Percentiles rank a stretch among this genome's conserved stretches.
Evolutionary conservation across 1,284 basidiomycete genomes (phyloP).

Genomic region (Apiotrichum mycotoxinovorans): DNA sequence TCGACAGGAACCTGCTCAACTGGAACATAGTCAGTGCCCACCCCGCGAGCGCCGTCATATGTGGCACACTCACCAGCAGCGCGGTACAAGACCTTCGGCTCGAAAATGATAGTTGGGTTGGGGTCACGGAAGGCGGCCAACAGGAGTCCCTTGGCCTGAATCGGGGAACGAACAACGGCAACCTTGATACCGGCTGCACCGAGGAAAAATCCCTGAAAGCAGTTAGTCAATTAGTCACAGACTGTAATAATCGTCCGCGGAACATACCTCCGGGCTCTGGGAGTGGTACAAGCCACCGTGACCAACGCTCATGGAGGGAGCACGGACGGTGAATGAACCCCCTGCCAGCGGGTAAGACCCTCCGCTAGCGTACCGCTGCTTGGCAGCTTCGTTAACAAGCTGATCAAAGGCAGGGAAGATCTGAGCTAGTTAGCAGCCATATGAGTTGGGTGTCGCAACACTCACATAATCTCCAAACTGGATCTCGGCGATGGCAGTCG

Average conservation of each 20-base stretch:
- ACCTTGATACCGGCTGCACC: constrained; percentile 87
- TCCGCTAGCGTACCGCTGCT: constrained; percentile 83
- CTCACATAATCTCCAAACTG: constrained; percentile 55
- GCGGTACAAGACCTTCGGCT: constrained; percentile 65
- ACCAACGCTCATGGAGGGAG: constrained; percentile 84
- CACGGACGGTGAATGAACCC: constrained; percentile 80
- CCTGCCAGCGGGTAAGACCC: constrained; percentile 63
- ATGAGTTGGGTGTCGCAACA: neutral
- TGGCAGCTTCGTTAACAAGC: constrained; percentile 94
- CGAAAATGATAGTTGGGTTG: constrained; percentile 91
- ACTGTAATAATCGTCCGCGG: neutral
- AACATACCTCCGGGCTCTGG: constrained; percentile 71
- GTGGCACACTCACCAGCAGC: constrained; percentile 29
- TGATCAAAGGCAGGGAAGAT: constrained; percentile 87
- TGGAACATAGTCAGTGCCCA: constrained; percentile 29
- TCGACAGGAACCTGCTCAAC: constrained; percentile 89
- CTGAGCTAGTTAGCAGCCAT: constrained; percentile 37
- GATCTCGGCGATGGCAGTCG: constrained; percentile 91
- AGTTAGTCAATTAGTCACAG: neutral
- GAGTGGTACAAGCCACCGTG: constrained; percentile 92
- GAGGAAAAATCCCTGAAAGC: constrained; percentile 71
- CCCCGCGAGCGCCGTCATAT: neutral
- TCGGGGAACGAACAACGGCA: constrained; percentile 85
- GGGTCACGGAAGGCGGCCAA: constrained; percentile 82
- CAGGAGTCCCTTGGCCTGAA: constrained; percentile 89